A percentile compares a stretch with the other conserved stretches of the same genome.
phyloP scores from a whole-genome alignment of 192 early-diverging fungal species.

The Podila epigama region DNA sequence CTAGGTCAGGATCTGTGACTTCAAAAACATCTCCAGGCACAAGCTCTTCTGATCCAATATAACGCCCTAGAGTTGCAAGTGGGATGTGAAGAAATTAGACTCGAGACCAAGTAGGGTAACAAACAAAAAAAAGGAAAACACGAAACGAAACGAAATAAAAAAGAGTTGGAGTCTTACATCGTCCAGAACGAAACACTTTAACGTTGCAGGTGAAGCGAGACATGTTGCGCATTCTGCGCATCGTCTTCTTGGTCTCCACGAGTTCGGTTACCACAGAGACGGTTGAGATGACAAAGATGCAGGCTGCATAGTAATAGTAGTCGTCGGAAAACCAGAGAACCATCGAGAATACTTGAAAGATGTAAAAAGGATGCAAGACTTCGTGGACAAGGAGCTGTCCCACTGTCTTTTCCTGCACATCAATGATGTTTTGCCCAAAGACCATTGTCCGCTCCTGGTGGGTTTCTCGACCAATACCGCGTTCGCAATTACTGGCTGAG shows the following conservation, averaged over 20 bases:
- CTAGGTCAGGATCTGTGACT: constrained; percentile 64
- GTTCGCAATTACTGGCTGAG: constrained; percentile 45
- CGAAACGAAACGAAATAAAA: constrained; percentile 13
- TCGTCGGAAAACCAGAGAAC: constrained; percentile 87
- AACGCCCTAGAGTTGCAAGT: constrained; percentile 42
- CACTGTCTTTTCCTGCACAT: constrained; percentile 71
- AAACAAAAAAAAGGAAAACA: constrained; percentile 29
- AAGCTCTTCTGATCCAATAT: constrained; percentile 75
- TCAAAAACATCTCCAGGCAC: constrained; percentile 97
- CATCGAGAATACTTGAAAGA: constrained; percentile 82
- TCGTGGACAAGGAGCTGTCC: constrained; percentile 73
- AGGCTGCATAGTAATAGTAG: constrained; percentile 96
- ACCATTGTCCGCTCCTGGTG: constrained; percentile 64
- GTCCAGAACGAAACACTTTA: constrained; percentile 70
- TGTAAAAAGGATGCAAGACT: constrained; percentile 83
- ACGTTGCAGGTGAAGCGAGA: constrained; percentile 87
- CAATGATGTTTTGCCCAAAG: constrained; percentile 79
- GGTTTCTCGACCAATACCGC: constrained; percentile 63
- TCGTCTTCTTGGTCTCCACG: constrained; percentile 61
- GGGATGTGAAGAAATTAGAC: neutral
- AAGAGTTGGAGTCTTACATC: constrained; percentile 51
- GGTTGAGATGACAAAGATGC: constrained; percentile 89
- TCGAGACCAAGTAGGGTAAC: constrained; percentile 25
- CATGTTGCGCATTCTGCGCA: constrained; percentile 81
- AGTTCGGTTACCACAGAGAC: constrained; percentile 60